phyloP scores from a whole-genome alignment of 2,329 filamentous ascomycete genomes.

The Phialocephala subalpina region DNA sequence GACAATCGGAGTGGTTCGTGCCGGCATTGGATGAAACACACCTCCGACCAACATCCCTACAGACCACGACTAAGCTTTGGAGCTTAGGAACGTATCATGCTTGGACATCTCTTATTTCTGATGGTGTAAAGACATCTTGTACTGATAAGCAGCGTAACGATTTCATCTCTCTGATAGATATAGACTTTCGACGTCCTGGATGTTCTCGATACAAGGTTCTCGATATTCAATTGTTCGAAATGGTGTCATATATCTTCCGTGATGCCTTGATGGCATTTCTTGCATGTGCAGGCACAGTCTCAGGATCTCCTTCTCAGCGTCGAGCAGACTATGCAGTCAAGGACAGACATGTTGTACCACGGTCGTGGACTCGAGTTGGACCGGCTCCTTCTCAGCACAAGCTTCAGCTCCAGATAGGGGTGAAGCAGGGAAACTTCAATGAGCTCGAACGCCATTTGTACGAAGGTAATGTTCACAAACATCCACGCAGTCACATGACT shows the following conservation, averaged over 20 bases:
- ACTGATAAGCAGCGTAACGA: neutral
- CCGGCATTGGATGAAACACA: constrained; percentile 13
- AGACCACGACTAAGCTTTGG: neutral
- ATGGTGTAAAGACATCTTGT: neutral
- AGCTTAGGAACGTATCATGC: neutral
- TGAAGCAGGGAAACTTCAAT: constrained; percentile 64
- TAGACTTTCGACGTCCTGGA: neutral
- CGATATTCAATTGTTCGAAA: constrained; percentile 1
- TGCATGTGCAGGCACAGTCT: constrained; percentile 20
- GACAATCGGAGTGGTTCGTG: constrained; percentile 5
- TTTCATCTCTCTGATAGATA: constrained; percentile 5
- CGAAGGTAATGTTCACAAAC: constrained; percentile 49
- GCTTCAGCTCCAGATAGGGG: constrained; percentile 63
- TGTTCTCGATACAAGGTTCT: constrained; percentile 1
- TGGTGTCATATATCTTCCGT: constrained; percentile 3
- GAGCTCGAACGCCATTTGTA: constrained; percentile 63
- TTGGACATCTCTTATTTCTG: constrained; percentile 5
- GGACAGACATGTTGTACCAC: constrained; percentile 60
- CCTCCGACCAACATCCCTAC: constrained; percentile 9
- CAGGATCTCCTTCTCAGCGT: constrained; percentile 7
- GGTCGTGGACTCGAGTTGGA: constrained; percentile 56
- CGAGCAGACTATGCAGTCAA: constrained; percentile 57
- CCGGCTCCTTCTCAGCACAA: constrained; percentile 55
- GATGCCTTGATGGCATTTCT: constrained; percentile 21
- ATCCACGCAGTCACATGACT: neutral